phyloP scores from a whole-genome alignment of 192 early-diverging fungal genomes.

The Lunasporangiospora selenospora region DNA sequence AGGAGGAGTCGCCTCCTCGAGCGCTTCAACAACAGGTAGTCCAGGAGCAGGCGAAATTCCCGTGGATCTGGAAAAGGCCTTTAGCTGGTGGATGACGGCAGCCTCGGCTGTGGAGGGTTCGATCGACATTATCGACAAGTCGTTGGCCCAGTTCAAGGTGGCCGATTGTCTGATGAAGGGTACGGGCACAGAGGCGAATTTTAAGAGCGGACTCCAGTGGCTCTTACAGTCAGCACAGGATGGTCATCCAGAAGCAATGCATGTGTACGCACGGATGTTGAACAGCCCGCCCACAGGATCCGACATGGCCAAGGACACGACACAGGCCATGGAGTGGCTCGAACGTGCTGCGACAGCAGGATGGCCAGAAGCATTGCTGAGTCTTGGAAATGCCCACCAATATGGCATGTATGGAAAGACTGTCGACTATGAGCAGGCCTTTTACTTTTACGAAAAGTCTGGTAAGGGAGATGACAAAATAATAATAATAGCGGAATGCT shows the following conservation, averaged over 20 bases:
- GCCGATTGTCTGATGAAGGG: slow-evolving; percentile 61
- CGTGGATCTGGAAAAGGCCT: slow-evolving; percentile 40
- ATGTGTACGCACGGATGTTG: slow-evolving; percentile 29
- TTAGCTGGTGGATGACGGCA: slow-evolving; percentile 50
- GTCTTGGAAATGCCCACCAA: slow-evolving; percentile 44
- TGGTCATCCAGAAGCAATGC: slow-evolving; percentile 47
- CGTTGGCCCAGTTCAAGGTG: slow-evolving; percentile 69
- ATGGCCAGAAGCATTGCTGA: slow-evolving; percentile 45
- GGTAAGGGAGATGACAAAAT: too few species aligned
- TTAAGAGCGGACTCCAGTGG: slow-evolving; percentile 47
- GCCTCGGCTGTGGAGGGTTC: slow-evolving; percentile 37
- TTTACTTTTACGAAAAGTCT: slow-evolving; percentile 47
- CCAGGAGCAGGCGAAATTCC: too few species aligned
- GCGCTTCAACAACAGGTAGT: too few species aligned
- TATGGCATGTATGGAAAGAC: slow-evolving; percentile 48
- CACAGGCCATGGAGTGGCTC: slow-evolving; percentile 41
- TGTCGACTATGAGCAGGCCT: slow-evolving; percentile 40
- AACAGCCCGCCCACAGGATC: slow-evolving; percentile 34
- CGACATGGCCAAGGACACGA: slow-evolving; percentile 29
- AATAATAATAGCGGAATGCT: too few species aligned
- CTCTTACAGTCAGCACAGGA: slow-evolving; percentile 43
- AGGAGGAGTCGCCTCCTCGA: slow-evolving; percentile 20
- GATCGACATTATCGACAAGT: slow-evolving; percentile 48
- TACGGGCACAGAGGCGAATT: slow-evolving; percentile 49
- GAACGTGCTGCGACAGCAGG: slow-evolving; percentile 42